Evolutionary conservation across 2,329 filamentous ascomycete genomes (phyloP).

Genomic region (Fonsecaea nubica): DNA sequence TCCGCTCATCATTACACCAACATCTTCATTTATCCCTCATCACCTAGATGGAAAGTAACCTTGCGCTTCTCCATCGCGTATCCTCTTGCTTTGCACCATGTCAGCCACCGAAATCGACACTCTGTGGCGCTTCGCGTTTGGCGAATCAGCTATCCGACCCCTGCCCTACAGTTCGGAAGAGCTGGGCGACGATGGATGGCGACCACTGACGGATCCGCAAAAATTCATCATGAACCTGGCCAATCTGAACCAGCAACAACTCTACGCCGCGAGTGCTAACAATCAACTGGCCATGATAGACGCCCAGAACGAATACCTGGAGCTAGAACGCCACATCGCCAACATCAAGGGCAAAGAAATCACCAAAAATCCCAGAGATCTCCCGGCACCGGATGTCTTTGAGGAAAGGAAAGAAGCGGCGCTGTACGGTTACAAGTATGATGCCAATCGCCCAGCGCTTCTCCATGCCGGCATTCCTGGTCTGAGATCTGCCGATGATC

Average conservation of each 20-base stretch:
- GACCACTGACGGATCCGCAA: constrained; percentile 36
- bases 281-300: constrained; percentile 59
- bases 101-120: constrained; percentile 30
- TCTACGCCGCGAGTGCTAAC: constrained; percentile 63
- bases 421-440: constrained; percentile 66
- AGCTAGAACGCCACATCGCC: constrained; percentile 58
- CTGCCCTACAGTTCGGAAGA: constrained; percentile 34
- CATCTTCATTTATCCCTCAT: constrained; percentile 20
- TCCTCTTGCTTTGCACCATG: constrained; percentile 17
- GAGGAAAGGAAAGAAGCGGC: constrained; percentile 67
- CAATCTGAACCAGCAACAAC: constrained; percentile 41
- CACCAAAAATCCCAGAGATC: constrained; percentile 59
- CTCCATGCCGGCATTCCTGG: constrained; percentile 45
- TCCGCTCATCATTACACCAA: background rate
- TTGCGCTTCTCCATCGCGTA: background rate
- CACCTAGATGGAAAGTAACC: constrained; percentile 14
- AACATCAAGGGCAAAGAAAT: constrained; percentile 55
- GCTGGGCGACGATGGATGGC: constrained; percentile 37
- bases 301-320: constrained; percentile 66
- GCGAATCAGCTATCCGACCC: constrained; percentile 32
- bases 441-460: constrained; percentile 50
- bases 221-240: constrained; percentile 34
- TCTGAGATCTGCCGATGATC: constrained; percentile 33
- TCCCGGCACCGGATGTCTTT: constrained; percentile 52
- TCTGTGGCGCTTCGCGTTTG: constrained; percentile 37